Percentiles rank a stretch among this genome's conserved stretches.
Conservation (phyloP, 2,329 filamentous ascomycete species). For the Rosellinia necatrix region DNA sequence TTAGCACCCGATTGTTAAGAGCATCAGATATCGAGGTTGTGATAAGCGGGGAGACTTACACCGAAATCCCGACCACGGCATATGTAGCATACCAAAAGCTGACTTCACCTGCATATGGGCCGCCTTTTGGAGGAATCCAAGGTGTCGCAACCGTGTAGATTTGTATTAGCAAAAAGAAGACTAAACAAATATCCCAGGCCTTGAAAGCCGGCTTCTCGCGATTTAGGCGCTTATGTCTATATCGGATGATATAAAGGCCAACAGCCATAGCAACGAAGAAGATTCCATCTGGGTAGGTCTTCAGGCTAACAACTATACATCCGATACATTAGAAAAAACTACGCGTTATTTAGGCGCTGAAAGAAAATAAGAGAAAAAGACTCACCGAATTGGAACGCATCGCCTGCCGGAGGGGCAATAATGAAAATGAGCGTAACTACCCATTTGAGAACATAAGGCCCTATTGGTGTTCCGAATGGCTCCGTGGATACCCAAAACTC, state of each 20-base stretch:
- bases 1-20: too few relatives aligned
- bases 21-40: too few relatives aligned
- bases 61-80: constrained; percentile 64
- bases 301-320: constrained; percentile 59
- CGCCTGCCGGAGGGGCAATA: constrained; percentile 62
- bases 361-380: background rate
- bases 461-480: constrained; percentile 66
- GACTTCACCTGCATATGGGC: constrained; percentile 65
- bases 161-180: constrained; percentile 64
- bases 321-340: constrained; percentile 12
- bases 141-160: constrained; percentile 70
- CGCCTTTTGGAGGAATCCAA: constrained; percentile 69
- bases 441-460: constrained; percentile 63
- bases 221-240: constrained; percentile 55
- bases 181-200: constrained; percentile 61
- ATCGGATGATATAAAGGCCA: constrained; percentile 63
- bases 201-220: constrained; percentile 57
- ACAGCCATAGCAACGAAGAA: constrained; percentile 62
- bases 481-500: constrained; percentile 64
- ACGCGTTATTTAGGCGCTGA: background rate
- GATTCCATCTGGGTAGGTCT: constrained; percentile 60
- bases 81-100: constrained; percentile 78
- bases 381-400: constrained; percentile 65
- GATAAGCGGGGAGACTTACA: constrained; percentile 53
- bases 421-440: constrained; percentile 62